Conservation (phyloP, 2,329 filamentous ascomycete species). For the Acrocalymma vagum region DNA sequence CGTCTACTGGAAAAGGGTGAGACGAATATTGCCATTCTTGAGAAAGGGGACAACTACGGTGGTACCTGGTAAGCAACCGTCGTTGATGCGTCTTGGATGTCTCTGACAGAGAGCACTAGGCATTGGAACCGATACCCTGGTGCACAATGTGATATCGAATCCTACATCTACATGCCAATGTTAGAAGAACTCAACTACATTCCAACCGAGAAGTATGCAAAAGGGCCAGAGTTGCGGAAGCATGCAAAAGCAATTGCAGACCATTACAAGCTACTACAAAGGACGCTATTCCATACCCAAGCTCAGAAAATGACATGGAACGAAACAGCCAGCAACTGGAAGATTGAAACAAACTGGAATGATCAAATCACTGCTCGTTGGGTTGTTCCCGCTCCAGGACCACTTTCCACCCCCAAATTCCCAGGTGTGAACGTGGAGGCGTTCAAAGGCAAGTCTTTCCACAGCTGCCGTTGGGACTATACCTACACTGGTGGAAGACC, state of each 20-base stretch:
- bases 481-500: constrained; percentile 19
- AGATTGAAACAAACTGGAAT: constrained; percentile 19
- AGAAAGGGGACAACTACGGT: too few species aligned
- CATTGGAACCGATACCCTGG: constrained; percentile 46
- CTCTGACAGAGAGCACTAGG: too few species aligned
- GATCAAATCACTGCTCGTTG: constrained; percentile 42
- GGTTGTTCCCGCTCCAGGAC: constrained; percentile 49
- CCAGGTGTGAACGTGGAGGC: constrained; percentile 21
- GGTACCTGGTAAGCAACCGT: too few species aligned
- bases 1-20: too few species aligned
- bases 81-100: too few species aligned
- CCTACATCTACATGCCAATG: constrained; percentile 13
- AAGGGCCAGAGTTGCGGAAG: constrained; percentile 53
- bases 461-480: constrained; percentile 22
- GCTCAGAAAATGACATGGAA: constrained; percentile 56
- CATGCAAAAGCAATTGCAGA: constrained; percentile 53
- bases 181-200: constrained; percentile 50
- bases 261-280: constrained; percentile 49
- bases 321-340: constrained; percentile 45
- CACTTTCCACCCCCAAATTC: constrained; percentile 49
- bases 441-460: constrained; percentile 32
- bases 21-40: too few species aligned
- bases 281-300: constrained; percentile 56
- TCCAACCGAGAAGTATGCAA: constrained; percentile 57
- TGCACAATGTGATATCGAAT: constrained; percentile 11